Percentiles rank a stretch among this genome's conserved stretches.
Evolutionary conservation across 2,329 filamentous ascomycete species (phyloP).

Genomic region (Cladobotryum mycophilum): DNA sequence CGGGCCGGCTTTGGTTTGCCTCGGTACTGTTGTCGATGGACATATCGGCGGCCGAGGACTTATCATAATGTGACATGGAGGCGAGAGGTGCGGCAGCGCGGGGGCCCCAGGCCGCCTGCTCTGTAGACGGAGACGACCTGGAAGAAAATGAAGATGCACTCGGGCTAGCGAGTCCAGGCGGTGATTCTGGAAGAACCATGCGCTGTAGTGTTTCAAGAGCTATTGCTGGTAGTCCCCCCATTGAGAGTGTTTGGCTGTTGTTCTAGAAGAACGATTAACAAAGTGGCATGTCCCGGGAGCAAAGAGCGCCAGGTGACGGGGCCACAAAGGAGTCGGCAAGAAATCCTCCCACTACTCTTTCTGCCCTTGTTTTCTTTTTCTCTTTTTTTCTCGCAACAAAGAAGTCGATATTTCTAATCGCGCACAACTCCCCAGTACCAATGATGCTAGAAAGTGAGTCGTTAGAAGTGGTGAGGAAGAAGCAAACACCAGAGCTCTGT

Average conservation of each 20-base stretch:
- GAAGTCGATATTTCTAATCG: no score
- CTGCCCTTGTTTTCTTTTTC: no score
- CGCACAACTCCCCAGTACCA: no score
- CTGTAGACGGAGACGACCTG: conserved; percentile 36
- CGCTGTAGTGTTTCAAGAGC: conserved; percentile 44
- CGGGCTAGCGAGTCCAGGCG: conserved; percentile 48
- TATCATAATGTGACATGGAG: conserved; percentile 52
- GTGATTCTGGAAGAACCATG: conserved; percentile 46
- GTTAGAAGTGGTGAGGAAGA: background rate
- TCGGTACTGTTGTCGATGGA: conserved; percentile 33
- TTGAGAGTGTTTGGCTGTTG: conserved; percentile 34
- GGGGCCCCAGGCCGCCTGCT: conserved; percentile 39
- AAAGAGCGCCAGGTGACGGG: conserved; percentile 3
- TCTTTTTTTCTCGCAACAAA: no score
- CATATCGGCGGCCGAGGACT: conserved; percentile 38
- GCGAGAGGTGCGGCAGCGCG: conserved; percentile 40
- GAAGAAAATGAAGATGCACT: conserved; percentile 43
- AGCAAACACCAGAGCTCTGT: background rate
- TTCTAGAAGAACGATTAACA: background rate
- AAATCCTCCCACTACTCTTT: background rate
- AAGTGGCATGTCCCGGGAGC: conserved; percentile 11
- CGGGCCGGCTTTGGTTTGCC: conserved; percentile 30
- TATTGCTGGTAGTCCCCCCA: conserved; percentile 48
- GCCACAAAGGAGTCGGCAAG: background rate
- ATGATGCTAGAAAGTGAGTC: no score